These are phyloP conservation scores for Erigeron philadelphicus DNA, from an alignment of 140 eudicot genomes.

Conservation along the genomic window DNA sequence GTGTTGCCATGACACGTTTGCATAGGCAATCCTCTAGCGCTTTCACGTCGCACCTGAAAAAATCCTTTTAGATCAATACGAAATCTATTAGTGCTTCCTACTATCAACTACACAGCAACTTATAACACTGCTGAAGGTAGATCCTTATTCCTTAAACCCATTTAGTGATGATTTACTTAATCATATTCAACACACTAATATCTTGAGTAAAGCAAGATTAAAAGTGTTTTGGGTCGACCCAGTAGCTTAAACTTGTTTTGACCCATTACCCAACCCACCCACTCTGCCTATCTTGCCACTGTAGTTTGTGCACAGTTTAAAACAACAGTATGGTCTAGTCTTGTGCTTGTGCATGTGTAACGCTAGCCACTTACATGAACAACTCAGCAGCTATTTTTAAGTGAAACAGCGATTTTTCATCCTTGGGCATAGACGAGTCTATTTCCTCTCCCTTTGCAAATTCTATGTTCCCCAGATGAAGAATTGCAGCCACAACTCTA, in stretches of 20 bases:
- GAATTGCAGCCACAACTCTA: conserved; percentile 83
- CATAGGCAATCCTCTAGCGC: conserved; percentile 86
- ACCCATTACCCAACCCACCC: neutral
- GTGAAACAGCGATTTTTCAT: conserved; percentile 76
- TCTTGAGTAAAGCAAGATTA: too few relatives aligned
- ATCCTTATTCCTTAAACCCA: neutral
- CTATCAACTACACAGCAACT: neutral
- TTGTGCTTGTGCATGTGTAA: conserved; percentile 7
- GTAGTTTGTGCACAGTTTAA: neutral
- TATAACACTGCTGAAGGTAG: neutral
- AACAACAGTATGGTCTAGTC: neutral
- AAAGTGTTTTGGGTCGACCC: neutral
- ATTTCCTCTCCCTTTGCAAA: conserved; percentile 71
- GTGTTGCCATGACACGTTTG: conserved; percentile 75
- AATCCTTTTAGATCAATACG: neutral
- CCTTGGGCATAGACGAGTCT: conserved; percentile 79
- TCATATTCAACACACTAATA: neutral
- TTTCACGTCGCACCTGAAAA: conserved; percentile 70
- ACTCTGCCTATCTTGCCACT: neutral
- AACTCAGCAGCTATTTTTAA: conserved; percentile 66
- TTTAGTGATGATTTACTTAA: neutral
- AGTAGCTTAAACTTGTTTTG: neutral
- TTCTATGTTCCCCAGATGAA: conserved; percentile 83
- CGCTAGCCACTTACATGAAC: conserved; percentile 49
- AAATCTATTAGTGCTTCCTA: conserved; percentile 15